These are phyloP conservation scores for Phalaenopsis aphrodite DNA, from an alignment of 106 monocot species.

Conservation along the genomic window DNA sequence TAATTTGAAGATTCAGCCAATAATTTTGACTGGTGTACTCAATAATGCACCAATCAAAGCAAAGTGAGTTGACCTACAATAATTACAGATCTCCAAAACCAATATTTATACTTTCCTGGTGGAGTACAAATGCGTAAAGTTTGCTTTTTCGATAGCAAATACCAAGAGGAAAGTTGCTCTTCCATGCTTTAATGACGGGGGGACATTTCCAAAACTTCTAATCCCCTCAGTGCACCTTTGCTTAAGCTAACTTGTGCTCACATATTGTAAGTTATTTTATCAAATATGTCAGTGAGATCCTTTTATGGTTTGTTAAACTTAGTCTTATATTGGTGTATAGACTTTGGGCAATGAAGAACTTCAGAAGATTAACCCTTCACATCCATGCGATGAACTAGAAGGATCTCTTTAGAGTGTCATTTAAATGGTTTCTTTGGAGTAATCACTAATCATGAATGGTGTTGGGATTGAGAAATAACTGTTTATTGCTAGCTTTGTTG, in stretches of 20 bases:
- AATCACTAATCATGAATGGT: no score
- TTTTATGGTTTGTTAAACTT: not conserved
- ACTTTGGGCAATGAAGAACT: no score
- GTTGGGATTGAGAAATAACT: no score
- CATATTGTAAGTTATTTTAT: not conserved
- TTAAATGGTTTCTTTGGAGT: no score
- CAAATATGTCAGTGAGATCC: not conserved
- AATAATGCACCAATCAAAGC: not conserved
- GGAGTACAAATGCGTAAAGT: not conserved
- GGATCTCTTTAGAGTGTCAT: no score
- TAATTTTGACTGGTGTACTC: not conserved
- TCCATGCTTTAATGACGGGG: not conserved
- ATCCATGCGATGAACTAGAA: no score
- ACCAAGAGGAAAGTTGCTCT: not conserved
- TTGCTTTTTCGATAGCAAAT: not conserved
- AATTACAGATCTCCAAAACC: not conserved
- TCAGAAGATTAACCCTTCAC: no score
- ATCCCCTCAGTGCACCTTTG: not conserved
- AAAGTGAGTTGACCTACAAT: not conserved
- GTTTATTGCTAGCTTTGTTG: no score
- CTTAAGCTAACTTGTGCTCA: not conserved
- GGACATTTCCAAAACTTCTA: not conserved
- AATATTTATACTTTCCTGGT: not conserved
- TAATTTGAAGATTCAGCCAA: not conserved
- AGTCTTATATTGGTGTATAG: not conserved